phyloP scores from a whole-genome alignment of 352 stramenopile genomes.

The Peronosclerospora sorghi region DNA sequence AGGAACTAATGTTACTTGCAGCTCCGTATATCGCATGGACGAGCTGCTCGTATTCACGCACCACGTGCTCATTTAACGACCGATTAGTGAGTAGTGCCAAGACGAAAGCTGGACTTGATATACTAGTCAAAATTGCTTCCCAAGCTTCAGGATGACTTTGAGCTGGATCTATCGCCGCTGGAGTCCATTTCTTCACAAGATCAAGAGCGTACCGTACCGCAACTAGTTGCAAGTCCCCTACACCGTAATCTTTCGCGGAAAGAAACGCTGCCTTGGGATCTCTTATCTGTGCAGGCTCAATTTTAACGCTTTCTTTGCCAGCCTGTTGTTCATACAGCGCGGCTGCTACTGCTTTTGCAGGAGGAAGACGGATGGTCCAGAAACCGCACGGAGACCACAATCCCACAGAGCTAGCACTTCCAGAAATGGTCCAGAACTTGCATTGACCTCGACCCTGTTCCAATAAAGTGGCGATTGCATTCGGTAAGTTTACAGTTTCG shows the following conservation, averaged over 20 bases:
- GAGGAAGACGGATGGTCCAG: slow-evolving; percentile 51
- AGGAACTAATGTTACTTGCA: slow-evolving; percentile 36
- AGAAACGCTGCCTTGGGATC: slow-evolving; percentile 28
- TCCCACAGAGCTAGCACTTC: slow-evolving; percentile 39
- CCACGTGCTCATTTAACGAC: slow-evolving; percentile 25
- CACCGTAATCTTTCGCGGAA: slow-evolving; percentile 39
- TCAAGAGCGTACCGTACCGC: slow-evolving; percentile 51
- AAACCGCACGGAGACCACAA: slow-evolving; percentile 44
- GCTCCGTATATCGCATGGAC: slow-evolving; percentile 39
- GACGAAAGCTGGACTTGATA: slow-evolving; percentile 58
- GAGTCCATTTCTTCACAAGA: slow-evolving; percentile 29
- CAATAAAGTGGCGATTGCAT: background rate
- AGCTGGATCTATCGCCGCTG: slow-evolving; percentile 19
- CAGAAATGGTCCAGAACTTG: slow-evolving; percentile 40
- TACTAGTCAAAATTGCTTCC: slow-evolving; percentile 22
- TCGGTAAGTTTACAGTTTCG: slow-evolving; percentile 25
- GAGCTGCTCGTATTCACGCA: slow-evolving; percentile 49
- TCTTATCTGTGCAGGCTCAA: background rate
- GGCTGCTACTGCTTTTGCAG: slow-evolving; percentile 31
- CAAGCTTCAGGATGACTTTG: slow-evolving; percentile 22
- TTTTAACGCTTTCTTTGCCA: slow-evolving; percentile 2
- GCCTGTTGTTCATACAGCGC: slow-evolving; percentile 8
- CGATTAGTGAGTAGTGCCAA: slow-evolving; percentile 42
- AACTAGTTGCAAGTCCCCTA: slow-evolving; percentile 36
- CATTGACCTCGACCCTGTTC: slow-evolving; percentile 9